A percentile compares a stretch with the other conserved stretches of the same genome.
These are phyloP conservation scores for Kuraishia molischiana DNA, from an alignment of 805 yeast species.

Conservation along the genomic window DNA sequence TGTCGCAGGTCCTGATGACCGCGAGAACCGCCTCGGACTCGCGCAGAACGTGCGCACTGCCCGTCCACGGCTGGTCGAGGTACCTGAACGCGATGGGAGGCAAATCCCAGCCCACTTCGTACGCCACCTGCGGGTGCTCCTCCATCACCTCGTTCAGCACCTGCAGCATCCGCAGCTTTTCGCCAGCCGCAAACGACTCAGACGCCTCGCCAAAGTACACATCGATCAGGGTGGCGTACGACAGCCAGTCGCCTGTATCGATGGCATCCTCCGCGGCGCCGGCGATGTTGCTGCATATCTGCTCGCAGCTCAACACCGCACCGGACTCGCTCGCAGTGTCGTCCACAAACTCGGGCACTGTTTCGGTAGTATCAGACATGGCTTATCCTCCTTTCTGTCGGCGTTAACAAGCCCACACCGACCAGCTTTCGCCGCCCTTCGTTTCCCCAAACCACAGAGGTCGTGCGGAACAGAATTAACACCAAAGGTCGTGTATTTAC, in stretches of 20 bases:
- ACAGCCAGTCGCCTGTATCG: constrained; percentile 49
- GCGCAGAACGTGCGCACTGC: constrained; percentile 22
- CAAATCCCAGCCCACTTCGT: constrained; percentile 87
- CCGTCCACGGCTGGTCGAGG: constrained; percentile 29
- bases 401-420: too few relatives aligned
- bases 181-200: constrained; percentile 31
- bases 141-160: constrained; percentile 33
- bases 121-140: constrained; percentile 34
- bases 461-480: too few relatives aligned
- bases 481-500: too few relatives aligned
- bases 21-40: constrained; percentile 25
- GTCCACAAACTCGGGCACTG: neutral
- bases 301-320: neutral
- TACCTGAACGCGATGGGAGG: constrained; percentile 51
- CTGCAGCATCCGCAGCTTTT: constrained; percentile 38
- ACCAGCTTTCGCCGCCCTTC: too few relatives aligned
- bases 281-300: constrained; percentile 7
- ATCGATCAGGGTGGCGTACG: constrained; percentile 68
- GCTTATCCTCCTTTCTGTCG: too few relatives aligned
- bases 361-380: too few relatives aligned
- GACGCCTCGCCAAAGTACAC: constrained; percentile 39
- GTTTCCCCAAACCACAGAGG: too few relatives aligned
- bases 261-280: constrained; percentile 17
- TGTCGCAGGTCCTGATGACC: constrained; percentile 43
- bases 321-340: neutral